Evolutionary conservation across 2,329 filamentous ascomycete species (phyloP).

Genomic region (Penicillium glabrum): DNA sequence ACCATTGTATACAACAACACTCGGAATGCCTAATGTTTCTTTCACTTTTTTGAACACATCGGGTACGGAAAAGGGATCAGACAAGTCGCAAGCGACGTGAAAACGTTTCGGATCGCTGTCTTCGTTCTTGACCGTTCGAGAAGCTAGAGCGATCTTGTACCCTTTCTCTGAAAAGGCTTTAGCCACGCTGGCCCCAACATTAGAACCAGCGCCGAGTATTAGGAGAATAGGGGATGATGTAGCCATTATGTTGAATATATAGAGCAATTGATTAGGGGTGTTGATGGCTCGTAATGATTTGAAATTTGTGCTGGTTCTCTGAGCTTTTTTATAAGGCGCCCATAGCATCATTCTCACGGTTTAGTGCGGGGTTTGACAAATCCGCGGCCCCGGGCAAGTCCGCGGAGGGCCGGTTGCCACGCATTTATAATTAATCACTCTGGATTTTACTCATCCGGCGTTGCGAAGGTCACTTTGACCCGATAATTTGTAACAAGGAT

Average conservation of each 20-base stretch:
- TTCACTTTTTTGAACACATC: conserved; percentile 42
- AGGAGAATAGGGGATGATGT: conserved; percentile 10
- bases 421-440: too few relatives aligned
- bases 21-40: conserved; percentile 36
- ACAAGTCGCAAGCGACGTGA: conserved; percentile 32
- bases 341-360: too few relatives aligned
- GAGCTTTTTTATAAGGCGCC: too few relatives aligned
- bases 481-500: too few relatives aligned
- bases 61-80: conserved; percentile 34
- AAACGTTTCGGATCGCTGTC: conserved; percentile 20
- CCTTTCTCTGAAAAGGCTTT: conserved; percentile 41
- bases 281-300: not conserved
- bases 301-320: too few relatives aligned
- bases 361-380: too few relatives aligned
- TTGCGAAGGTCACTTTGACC: too few relatives aligned
- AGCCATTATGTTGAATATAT: not conserved
- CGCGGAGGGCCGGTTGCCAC: too few relatives aligned
- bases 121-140: conserved; percentile 33
- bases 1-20: conserved; percentile 39
- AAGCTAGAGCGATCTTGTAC: conserved; percentile 45
- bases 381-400: too few relatives aligned
- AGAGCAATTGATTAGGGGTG: not conserved
- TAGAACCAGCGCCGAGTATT: conserved; percentile 47
- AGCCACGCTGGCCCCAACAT: conserved; percentile 38
- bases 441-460: too few relatives aligned